These are phyloP conservation scores for Colletotrichum sojae DNA, from an alignment of 2,329 filamentous ascomycete species.

Conservation along the genomic window DNA sequence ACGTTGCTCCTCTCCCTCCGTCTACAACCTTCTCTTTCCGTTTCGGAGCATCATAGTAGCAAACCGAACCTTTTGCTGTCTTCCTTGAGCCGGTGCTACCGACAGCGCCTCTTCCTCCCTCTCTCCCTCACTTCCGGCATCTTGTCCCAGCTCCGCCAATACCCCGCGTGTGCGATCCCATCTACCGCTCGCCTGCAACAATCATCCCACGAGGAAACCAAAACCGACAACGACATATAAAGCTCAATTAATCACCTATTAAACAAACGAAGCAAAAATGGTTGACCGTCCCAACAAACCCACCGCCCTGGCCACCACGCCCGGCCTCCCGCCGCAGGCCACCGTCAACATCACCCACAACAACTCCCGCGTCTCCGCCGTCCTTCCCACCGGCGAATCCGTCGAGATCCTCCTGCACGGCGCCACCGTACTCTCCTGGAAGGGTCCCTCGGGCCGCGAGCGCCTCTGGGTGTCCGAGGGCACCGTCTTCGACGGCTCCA, in stretches of 20 bases:
- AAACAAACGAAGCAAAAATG: slow-evolving; percentile 58
- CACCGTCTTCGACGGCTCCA: slow-evolving; percentile 86
- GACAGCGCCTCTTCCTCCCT: background rate
- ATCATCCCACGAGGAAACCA: slow-evolving; percentile 10
- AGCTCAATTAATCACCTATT: background rate
- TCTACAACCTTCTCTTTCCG: slow-evolving; percentile 6
- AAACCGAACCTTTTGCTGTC: background rate
- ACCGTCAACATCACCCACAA: slow-evolving; percentile 81
- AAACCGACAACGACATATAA: too few relatives aligned
- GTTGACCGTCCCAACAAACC: slow-evolving; percentile 91
- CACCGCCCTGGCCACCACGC: slow-evolving; percentile 80
- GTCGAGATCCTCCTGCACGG: slow-evolving; percentile 91
- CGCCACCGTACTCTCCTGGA: slow-evolving; percentile 95
- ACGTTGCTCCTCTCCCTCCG: slow-evolving; percentile 7
- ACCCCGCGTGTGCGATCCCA: slow-evolving; percentile 13
- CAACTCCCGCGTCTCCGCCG: slow-evolving; percentile 81
- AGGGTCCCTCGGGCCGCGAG: slow-evolving; percentile 82
- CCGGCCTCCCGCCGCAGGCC: slow-evolving; percentile 80
- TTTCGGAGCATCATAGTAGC: background rate
- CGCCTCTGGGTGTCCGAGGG: slow-evolving; percentile 89
- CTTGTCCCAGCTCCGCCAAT: slow-evolving; percentile 3
- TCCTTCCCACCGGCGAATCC: slow-evolving; percentile 87
- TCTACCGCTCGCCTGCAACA: slow-evolving; percentile 2
- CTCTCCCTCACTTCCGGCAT: background rate
- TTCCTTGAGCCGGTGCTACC: background rate